Percentiles rank a stretch among this genome's conserved stretches.
phyloP scores from a whole-genome alignment of 768 basidiomycete genomes.

The Pleurotus ostreatus region DNA sequence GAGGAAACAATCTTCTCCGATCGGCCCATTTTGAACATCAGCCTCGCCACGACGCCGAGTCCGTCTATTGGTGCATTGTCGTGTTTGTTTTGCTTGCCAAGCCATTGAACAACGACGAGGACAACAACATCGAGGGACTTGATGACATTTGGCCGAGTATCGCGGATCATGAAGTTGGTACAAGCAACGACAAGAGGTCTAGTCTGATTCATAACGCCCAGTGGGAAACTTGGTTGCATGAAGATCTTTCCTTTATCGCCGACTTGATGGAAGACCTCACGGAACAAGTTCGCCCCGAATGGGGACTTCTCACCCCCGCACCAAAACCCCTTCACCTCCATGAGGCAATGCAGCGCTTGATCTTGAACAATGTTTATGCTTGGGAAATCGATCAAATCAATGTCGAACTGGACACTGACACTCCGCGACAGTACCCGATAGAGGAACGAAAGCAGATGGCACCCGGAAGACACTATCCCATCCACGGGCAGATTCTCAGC shows the following conservation, averaged over 20 bases:
- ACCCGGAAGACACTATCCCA: too few species aligned
- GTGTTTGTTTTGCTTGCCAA: background rate
- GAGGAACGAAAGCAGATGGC: too few species aligned
- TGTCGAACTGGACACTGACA: too few species aligned
- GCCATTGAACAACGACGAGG: too few species aligned
- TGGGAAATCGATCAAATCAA: too few species aligned
- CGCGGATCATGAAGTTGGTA: constrained; percentile 6
- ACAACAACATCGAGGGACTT: background rate
- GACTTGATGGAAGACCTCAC: background rate
- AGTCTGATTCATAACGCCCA: too few species aligned
- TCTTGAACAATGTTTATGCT: background rate
- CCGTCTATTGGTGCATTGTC: constrained; percentile 6
- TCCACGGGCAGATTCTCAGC: too few species aligned
- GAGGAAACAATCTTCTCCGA: background rate
- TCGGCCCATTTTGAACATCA: background rate
- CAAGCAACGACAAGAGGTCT: background rate
- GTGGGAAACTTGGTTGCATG: constrained; percentile 5
- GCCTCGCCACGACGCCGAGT: constrained; percentile 7
- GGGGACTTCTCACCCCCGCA: background rate
- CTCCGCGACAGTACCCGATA: too few species aligned
- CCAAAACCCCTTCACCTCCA: constrained; percentile 4
- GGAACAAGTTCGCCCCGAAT: constrained; percentile 5
- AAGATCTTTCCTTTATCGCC: background rate
- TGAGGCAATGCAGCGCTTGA: constrained; percentile 6
- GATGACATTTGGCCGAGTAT: constrained; percentile 3